Base-by-base conservation (phyloP, 371 early-diverging fungal genomes). In the Conidiobolus incongruus region DNA sequence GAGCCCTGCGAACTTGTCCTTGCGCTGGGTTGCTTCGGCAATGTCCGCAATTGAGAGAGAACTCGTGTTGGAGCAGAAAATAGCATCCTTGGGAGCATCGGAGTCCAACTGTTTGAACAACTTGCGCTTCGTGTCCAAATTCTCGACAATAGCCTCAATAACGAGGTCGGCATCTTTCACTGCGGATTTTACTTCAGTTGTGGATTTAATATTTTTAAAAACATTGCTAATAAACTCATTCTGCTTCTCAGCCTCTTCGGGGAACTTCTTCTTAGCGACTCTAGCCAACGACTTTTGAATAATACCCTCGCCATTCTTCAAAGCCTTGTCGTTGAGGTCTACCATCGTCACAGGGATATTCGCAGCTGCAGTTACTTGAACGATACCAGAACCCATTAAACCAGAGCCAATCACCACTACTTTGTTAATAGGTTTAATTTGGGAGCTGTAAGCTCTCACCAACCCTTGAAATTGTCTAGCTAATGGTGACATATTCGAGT, bases 361-460 rank as follows among this genome's bases (percentile, higher is more conserved):
- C 46, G 72, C 58, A 52, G 77, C 78, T 12, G 92, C 92, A 7
- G 87, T 81, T 0, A 91, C 89, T 51, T 93, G 92, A n/a, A 69
- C 88, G 46, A 91, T 88, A 44, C 93, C 91, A 4, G 90, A 77
- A 30, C 94, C 94, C 94, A 94, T 94, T 40, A 90, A 66, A 37
- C 85, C 85, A 15, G 80, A 71, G 33, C 85, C 85, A 48, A 76
- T 68, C 15, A 85, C 72, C 2, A 77, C 67, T 32, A 85, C 64
- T 35, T 65, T 69, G 46, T 67, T 23, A 21, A 41, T 29, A n/a
- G n/a, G n/a, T n/a, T n/a, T n/a, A n/a, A n/a, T n/a, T n/a, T n/a
- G n/a, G n/a, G n/a, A n/a, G n/a, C n/a, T n/a, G n/a, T n/a, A n/a
- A n/a, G n/a, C n/a, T n/a, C n/a, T n/a, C n/a, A n/a, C n/a, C n/a